Conservation (phyloP, 345 rosid genomes). For the Kandelia obovata region DNA sequence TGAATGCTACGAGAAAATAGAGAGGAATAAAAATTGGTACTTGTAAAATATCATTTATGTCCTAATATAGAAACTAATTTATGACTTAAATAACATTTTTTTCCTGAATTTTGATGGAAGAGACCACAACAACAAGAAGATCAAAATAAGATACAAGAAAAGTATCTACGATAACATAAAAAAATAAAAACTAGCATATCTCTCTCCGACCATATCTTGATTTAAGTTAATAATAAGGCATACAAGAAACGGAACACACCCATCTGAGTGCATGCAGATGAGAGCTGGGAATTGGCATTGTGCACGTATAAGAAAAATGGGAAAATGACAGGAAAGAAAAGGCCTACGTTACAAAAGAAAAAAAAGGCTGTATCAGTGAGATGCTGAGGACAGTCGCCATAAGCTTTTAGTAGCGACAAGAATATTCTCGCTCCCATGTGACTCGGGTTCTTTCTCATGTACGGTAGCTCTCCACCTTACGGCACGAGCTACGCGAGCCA, state of each 20-base stretch:
- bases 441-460: conserved; percentile 70
- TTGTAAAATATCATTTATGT: no score
- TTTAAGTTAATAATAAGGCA: no score
- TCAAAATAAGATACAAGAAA: no score
- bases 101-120: no score
- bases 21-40: no score
- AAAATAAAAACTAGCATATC: no score
- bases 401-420: conserved; percentile 67
- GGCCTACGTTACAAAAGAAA: conserved; percentile 39
- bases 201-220: no score
- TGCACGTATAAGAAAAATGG: conserved; percentile 15
- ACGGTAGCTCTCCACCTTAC: conserved; percentile 64
- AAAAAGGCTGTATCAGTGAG: conserved; percentile 32
- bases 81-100: no score
- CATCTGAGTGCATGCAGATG: conserved; percentile 39
- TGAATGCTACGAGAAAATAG: no score
- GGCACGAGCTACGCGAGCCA: conserved; percentile 57
- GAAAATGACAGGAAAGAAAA: conserved; percentile 4
- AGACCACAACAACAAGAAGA: no score
- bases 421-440: conserved; percentile 64
- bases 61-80: no score
- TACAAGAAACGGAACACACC: conserved; percentile 27
- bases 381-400: conserved; percentile 53
- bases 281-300: conserved; percentile 17
- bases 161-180: no score